Base-by-base conservation (phyloP, 306 rosid genomes). In the Sechiopsis laciniata region DNA sequence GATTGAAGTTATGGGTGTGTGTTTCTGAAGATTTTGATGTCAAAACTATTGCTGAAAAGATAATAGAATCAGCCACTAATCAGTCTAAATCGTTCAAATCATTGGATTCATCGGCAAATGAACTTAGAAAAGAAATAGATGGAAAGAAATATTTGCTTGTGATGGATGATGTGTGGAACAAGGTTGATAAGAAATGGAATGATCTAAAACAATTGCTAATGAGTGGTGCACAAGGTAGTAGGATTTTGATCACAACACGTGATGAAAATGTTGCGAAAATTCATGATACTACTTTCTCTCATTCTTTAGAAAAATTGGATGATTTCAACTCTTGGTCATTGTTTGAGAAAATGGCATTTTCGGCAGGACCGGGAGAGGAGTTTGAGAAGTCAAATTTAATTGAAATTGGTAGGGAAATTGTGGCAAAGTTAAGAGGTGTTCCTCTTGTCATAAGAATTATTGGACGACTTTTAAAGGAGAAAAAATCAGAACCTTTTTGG, bases 111-210 rank as follows among this genome's bases (percentile, higher is more conserved):
- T 59, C 74, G 76, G 16, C 10, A 59, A 20, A 0, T 1, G 8
- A 7, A 17, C 20, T 79, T 29, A 8, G 26, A 14, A 0, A 10
- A 0, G 2, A 64, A 16, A 22, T 78, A 0, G 42, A 68, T 5
- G 62, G 72, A 0, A 73, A 64, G 0, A 73, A 29, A 8, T 48
- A 73, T 26, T 16, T 73, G 0, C 55, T 73, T 0, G 54, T 78
- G 22, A 20, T 78, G 67, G 81, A 73, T 65, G 78, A 78, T 78
- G 74, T 78, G 3, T 78, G 81, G 81, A 71, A 71, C n/a, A 21
- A 58, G n/a, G 10, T 0, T n/a, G 0, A 50, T 6, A 1, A 12
- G 3, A 64, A 53, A 73, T 73, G 77, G 78, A 11, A 0, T 11
- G 0, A 0, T 4, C 59, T 78, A 14, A 72, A 62, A 21, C 53